Percentiles rank a stretch among this genome's conserved stretches.
Conservation (phyloP, 1,284 basidiomycete genomes). For the Pseudozyma hubeiensis region DNA sequence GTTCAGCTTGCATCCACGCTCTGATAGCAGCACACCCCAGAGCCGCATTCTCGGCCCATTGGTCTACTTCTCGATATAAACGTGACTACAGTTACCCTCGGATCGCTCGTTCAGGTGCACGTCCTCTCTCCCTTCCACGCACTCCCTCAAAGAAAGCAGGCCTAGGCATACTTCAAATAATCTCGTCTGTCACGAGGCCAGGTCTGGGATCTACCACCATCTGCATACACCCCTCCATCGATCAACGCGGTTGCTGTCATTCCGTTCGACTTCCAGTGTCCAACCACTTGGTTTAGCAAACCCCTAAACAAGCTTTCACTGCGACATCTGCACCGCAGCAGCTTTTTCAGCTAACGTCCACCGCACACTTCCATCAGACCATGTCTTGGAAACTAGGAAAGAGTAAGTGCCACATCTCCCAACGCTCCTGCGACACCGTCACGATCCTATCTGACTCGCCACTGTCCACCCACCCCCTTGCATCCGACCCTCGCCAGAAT, state of each 20-base stretch:
- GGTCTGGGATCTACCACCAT: background rate
- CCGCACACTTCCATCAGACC: background rate
- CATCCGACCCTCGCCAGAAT: slow-evolving; percentile 17
- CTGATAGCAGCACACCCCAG: too few species aligned
- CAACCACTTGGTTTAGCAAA: too few species aligned
- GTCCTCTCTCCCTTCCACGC: background rate
- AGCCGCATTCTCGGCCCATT: too few species aligned
- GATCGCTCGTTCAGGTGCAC: background rate
- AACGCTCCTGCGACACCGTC: background rate
- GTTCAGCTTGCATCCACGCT: too few species aligned
- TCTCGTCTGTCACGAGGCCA: background rate
- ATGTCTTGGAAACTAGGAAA: slow-evolving; percentile 65
- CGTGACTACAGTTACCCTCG: background rate
- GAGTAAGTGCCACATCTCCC: slow-evolving; percentile 44
- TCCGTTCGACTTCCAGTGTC: too few species aligned
- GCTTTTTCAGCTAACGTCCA: too few species aligned
- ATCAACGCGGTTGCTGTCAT: too few species aligned
- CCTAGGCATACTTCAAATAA: background rate
- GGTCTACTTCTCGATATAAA: too few species aligned
- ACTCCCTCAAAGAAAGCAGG: too few species aligned
- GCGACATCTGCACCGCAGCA: background rate
- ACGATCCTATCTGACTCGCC: slow-evolving; percentile 3
- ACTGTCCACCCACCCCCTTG: background rate
- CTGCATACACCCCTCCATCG: background rate
- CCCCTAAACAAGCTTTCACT: too few species aligned